These are phyloP conservation scores for Salix purpurea DNA, from an alignment of 345 rosid species.

Conservation along the genomic window DNA sequence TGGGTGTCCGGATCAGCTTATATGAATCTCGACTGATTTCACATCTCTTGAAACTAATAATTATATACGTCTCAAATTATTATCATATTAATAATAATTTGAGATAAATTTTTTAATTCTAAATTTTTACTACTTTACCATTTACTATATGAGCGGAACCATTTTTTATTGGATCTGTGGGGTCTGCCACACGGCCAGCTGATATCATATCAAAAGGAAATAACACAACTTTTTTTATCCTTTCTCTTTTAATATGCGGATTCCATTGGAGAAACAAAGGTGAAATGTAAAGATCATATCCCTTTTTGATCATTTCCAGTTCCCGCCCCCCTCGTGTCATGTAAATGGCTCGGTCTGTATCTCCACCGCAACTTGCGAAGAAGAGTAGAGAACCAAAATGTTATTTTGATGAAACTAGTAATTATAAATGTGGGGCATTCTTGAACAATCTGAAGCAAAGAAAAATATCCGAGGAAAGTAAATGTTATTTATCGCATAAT, in stretches of 20 bases:
- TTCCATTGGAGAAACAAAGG: slow-evolving; percentile 6
- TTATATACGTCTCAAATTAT: too few species aligned
- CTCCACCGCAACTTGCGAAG: neutral
- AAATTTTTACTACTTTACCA: too few species aligned
- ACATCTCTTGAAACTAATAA: too few species aligned
- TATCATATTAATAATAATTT: too few species aligned
- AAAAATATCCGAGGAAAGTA: too few species aligned
- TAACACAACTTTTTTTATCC: neutral
- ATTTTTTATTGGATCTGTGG: neutral
- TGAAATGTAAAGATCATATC: neutral
- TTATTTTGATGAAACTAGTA: neutral
- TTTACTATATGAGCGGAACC: neutral
- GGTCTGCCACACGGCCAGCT: slow-evolving; percentile 23
- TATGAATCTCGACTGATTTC: too few species aligned
- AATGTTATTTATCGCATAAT: too few species aligned
- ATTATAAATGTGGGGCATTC: too few species aligned
- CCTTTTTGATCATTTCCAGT: neutral
- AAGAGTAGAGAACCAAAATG: neutral
- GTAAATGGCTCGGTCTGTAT: neutral
- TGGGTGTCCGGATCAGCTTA: rapidly evolving
- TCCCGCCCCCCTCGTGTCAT: neutral
- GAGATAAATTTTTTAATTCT: too few species aligned
- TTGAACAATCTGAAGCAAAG: too few species aligned
- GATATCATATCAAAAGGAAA: neutral
- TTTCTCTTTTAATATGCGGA: neutral